Base-by-base conservation (phyloP, 2,329 filamentous ascomycete species). In the Biscogniauxia marginata region DNA sequence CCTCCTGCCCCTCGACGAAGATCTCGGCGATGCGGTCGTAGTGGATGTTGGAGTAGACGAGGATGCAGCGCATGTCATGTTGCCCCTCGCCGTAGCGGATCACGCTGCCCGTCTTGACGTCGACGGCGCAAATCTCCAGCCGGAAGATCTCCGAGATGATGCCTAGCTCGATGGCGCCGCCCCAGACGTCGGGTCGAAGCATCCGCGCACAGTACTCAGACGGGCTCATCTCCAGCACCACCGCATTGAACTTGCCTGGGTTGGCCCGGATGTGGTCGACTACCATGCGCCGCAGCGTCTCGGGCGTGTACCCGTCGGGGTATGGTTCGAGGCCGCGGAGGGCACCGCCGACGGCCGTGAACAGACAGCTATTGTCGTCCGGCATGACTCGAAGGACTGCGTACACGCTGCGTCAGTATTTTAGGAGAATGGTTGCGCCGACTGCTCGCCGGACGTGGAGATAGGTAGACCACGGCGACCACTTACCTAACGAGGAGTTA, bases 331-430 rank as follows among this genome's bases (percentile, higher is more conserved):
- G 72, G 22, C 76, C 82, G 49, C 91, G 84, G n/a, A 96, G 81
- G 3, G 89, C 89, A 53, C 87, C 89, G 16, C 90, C 90, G 48
- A 98, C 86, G 0, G 93, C 93, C 23, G 92, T 89, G 74, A 97
- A 98, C 67, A 98, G 86, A 74, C 93, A 98, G 56, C 87, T 91
- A 73, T 97, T 97, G 73, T 98, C 93, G 69, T 97, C 93, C 4
- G 93, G 91, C 93, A 98, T 97, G 50, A 98, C 90, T 13, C 93
- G 88, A 18, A 97, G 82, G 7, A 96, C 89, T 85, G 46, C 5
- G 21, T 19, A 19, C 5, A 23, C 44, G 23, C 6, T 19, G n/a
- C n/a, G n/a, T n/a, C n/a, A n/a, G n/a, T n/a, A n/a, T n/a, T n/a
- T n/a, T n/a, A n/a, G n/a, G n/a, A n/a, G n/a, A n/a, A n/a, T n/a